Evolutionary conservation across 2,329 filamentous ascomycete genomes (phyloP).

Genomic region (Aspergillus thermomutatus): DNA sequence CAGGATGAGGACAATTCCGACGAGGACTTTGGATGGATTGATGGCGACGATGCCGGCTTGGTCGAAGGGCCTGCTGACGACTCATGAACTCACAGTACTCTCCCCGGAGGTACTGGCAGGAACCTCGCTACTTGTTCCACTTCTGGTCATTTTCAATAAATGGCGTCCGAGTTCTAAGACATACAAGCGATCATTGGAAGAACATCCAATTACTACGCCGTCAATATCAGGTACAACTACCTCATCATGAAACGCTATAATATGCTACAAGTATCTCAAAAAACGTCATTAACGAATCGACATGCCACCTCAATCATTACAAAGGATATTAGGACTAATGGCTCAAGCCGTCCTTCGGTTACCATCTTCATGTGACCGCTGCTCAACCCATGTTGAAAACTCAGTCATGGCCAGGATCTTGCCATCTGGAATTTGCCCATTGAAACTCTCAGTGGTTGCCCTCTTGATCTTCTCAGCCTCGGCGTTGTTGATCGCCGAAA

Average conservation of each 20-base stretch:
- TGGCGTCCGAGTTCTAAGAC: neutral
- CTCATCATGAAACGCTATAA: neutral
- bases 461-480: neutral
- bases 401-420: constrained; percentile 22
- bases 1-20: constrained; percentile 41
- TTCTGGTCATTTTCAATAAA: no score
- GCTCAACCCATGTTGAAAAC: constrained; percentile 21
- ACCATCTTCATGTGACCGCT: constrained; percentile 3
- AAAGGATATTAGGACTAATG: neutral
- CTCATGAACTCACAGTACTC: neutral
- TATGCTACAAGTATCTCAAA: neutral
- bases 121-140: neutral
- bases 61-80: constrained; percentile 2
- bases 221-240: no score
- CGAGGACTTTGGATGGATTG: constrained; percentile 28
- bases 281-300: neutral
- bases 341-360: neutral
- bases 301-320: neutral
- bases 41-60: constrained; percentile 16
- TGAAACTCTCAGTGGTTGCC: neutral
- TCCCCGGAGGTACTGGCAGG: neutral
- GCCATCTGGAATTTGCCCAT: constrained; percentile 10
- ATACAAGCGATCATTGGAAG: neutral
- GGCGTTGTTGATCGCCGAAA: neutral
- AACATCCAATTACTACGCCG: no score